Evolutionary conservation across 768 basidiomycete species (phyloP).

Genomic region (Lentinula edodes): DNA sequence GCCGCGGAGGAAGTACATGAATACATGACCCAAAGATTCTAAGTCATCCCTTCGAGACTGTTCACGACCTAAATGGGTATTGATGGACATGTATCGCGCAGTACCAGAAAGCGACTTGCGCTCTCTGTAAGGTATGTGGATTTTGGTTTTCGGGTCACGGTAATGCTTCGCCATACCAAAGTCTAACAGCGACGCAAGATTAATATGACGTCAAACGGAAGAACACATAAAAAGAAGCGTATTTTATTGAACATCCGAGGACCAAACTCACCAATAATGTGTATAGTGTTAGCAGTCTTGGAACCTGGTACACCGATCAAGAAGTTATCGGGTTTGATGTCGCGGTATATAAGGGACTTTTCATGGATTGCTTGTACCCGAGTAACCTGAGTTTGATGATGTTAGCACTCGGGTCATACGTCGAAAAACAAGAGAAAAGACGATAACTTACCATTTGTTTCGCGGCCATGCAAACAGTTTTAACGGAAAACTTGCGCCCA

Average conservation of each 20-base stretch:
- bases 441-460: slow-evolving; percentile 86
- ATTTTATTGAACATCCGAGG: background rate
- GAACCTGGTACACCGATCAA: slow-evolving; percentile 90
- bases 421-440: slow-evolving; percentile 1
- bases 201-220: background rate
- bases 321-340: slow-evolving; percentile 99
- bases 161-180: slow-evolving; percentile 99
- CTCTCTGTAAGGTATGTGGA: slow-evolving; percentile 99
- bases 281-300: slow-evolving; percentile 83
- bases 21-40: slow-evolving; percentile 96
- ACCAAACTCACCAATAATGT: slow-evolving; percentile 70
- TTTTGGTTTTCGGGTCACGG: slow-evolving; percentile 94
- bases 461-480: slow-evolving; percentile 98
- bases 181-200: slow-evolving; percentile 39
- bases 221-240: background rate
- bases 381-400: slow-evolving; percentile 57
- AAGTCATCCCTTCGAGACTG: slow-evolving; percentile 93
- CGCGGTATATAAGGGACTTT: slow-evolving; percentile 96
- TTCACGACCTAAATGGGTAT: slow-evolving; percentile 95
- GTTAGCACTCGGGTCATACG: background rate
- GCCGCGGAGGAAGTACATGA: slow-evolving; percentile 98
- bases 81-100: slow-evolving; percentile 99
- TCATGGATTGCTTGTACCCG: slow-evolving; percentile 98
- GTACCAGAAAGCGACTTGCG: slow-evolving; percentile 95
- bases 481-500: slow-evolving; percentile 93